Evolutionary conservation across 352 stramenopile species (phyloP).

Genomic region (Pythium dissimile): DNA sequence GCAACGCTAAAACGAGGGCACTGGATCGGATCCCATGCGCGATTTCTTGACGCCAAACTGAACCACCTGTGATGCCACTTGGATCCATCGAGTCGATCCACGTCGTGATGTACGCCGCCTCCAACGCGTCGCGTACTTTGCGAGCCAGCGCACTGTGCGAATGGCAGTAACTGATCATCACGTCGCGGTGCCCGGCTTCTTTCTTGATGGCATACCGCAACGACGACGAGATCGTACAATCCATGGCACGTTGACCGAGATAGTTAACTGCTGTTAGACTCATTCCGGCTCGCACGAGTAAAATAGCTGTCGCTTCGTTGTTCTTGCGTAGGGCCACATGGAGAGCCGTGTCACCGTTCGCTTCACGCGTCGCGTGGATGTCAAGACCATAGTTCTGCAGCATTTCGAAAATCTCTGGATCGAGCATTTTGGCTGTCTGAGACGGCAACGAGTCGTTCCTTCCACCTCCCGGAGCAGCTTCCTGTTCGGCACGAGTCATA

Average conservation of each 20-base stretch:
- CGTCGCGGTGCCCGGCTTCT: conserved; percentile 71
- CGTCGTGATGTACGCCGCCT: conserved; percentile 70
- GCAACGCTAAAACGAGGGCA: conserved; percentile 64
- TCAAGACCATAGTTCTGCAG: conserved; percentile 47
- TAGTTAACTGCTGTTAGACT: conserved; percentile 61
- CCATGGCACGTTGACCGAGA: conserved; percentile 63
- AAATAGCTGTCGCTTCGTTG: conserved; percentile 61
- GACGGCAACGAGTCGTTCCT: conserved; percentile 9
- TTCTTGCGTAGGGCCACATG: conserved; percentile 69
- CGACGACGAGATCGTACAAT: conserved; percentile 60
- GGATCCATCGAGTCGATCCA: conserved; percentile 87
- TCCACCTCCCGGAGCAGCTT: neutral
- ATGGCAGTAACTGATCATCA: conserved; percentile 88
- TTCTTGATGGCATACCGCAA: conserved; percentile 86
- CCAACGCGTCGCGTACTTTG: conserved; percentile 64
- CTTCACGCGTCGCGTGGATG: conserved; percentile 45
- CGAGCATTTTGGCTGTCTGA: conserved; percentile 26
- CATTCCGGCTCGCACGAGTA: conserved; percentile 68
- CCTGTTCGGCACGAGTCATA: conserved; percentile 11
- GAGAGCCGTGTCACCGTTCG: conserved; percentile 69
- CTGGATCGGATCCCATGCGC: conserved; percentile 70
- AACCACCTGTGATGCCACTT: conserved; percentile 73
- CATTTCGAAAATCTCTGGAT: conserved; percentile 52
- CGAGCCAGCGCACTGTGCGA: conserved; percentile 62
- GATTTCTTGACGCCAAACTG: conserved; percentile 81